Percentiles rank a stretch among this genome's conserved stretches.
Evolutionary conservation across 208 protist genomes (phyloP).

Genomic region (Trypanosomatidae sp.): DNA sequence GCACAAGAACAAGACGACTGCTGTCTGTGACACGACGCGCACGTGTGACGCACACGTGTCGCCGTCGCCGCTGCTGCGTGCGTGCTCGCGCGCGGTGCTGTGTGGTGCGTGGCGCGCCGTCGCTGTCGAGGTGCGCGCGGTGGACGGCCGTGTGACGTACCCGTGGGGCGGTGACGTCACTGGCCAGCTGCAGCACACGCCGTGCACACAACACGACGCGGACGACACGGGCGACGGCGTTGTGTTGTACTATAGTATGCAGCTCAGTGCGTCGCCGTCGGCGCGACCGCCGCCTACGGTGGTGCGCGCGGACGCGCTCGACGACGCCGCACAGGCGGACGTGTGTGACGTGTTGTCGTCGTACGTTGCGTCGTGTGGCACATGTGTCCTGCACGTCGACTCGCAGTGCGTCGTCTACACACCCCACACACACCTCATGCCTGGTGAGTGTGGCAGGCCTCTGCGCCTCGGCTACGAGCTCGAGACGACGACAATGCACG

Average conservation of each 20-base stretch:
- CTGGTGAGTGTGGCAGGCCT: too few species aligned
- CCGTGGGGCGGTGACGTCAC: slow-evolving; percentile 68
- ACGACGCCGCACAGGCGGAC: slow-evolving; percentile 24
- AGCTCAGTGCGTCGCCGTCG: slow-evolving; percentile 76
- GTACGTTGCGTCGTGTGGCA: too few species aligned
- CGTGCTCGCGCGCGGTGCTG: background rate
- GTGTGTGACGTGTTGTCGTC: slow-evolving; percentile 43
- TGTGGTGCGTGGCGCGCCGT: slow-evolving; percentile 44
- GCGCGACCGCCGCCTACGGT: slow-evolving; percentile 15
- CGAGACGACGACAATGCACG: too few species aligned
- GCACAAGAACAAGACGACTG: too few species aligned
- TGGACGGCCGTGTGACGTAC: slow-evolving; percentile 54
- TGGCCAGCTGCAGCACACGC: slow-evolving; percentile 47
- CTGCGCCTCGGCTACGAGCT: too few species aligned
- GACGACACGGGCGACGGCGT: too few species aligned
- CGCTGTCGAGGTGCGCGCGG: slow-evolving; percentile 35
- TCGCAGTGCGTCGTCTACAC: too few species aligned
- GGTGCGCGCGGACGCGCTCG: slow-evolving; percentile 8
- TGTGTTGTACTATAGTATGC: too few species aligned
- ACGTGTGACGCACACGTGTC: too few species aligned
- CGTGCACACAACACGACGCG: slow-evolving; percentile 12
- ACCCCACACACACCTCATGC: too few species aligned
- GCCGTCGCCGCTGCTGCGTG: background rate
- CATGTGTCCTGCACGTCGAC: too few species aligned
- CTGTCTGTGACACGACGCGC: too few species aligned